phyloP scores from a whole-genome alignment of 2,329 filamentous ascomycete genomes.

The Monilinia fructicola region DNA sequence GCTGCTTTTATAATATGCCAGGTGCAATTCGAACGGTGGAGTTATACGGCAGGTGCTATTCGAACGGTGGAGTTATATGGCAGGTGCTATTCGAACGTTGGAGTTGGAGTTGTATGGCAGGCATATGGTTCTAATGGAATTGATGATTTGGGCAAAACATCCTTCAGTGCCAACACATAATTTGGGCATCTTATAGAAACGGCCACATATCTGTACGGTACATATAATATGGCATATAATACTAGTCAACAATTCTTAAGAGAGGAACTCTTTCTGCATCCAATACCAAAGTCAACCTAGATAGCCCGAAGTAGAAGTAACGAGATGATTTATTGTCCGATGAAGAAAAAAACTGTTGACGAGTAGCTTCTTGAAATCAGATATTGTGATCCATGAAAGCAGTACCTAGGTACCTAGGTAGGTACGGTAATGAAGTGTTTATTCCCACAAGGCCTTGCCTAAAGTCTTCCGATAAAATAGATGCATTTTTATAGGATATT shows the following conservation, averaged over 20 bases:
- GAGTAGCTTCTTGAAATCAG: background rate
- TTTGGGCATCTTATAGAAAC: background rate
- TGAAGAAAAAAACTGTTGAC: background rate
- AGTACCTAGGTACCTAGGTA: background rate
- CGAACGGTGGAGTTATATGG: no score
- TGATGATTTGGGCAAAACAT: background rate
- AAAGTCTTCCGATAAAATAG: background rate
- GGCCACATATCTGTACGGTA: background rate
- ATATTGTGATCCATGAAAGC: no score
- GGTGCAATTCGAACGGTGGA: no score
- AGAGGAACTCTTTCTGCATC: background rate
- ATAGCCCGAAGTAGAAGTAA: slow-evolving; percentile 1
- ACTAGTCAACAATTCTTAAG: background rate
- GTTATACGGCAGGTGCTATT: no score
- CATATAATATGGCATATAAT: background rate
- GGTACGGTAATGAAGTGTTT: background rate
- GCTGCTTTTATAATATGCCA: background rate
- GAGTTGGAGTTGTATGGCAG: slow-evolving; percentile 29
- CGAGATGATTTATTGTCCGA: background rate
- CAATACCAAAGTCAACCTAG: slow-evolving; percentile 1
- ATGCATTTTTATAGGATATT: background rate
- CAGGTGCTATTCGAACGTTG: slow-evolving; percentile 16
- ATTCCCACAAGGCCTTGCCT: background rate
- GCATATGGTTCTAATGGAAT: slow-evolving; percentile 24
- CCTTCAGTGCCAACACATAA: background rate